Conservation (phyloP, 2,329 filamentous ascomycete genomes). For the Dactylonectria estremocensis region DNA sequence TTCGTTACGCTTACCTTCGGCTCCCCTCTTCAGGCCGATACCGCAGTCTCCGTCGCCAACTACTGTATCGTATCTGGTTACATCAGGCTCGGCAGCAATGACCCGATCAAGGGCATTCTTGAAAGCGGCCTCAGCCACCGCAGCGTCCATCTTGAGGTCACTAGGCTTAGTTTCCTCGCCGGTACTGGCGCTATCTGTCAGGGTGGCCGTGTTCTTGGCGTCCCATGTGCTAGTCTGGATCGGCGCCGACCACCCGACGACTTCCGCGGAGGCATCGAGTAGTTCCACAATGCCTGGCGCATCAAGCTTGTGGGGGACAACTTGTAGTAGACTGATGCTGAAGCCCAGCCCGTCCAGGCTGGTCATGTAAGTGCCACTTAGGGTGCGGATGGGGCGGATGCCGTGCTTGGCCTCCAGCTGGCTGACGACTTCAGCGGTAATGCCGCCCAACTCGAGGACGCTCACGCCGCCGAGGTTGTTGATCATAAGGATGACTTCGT, state of each 20-base stretch:
- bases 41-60: constrained; percentile 95
- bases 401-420: constrained; percentile 72
- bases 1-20: constrained; percentile 72
- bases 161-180: constrained; percentile 59
- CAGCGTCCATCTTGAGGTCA: constrained; percentile 68
- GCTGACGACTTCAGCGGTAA: constrained; percentile 76
- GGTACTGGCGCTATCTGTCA: constrained; percentile 56
- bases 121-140: constrained; percentile 66
- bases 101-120: constrained; percentile 72
- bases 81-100: constrained; percentile 77
- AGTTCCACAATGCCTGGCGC: constrained; percentile 77
- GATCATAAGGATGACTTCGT: constrained; percentile 78
- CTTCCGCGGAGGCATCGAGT: constrained; percentile 79
- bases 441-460: constrained; percentile 79
- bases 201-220: constrained; percentile 64
- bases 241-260: constrained; percentile 78
- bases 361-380: constrained; percentile 83
- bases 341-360: constrained; percentile 84
- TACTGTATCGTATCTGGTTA: constrained; percentile 83
- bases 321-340: constrained; percentile 79
- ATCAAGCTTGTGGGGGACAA: constrained; percentile 71
- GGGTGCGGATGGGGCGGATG: constrained; percentile 75
- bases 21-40: constrained; percentile 86
- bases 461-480: constrained; percentile 85
- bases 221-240: constrained; percentile 76